Evolutionary conservation across 805 yeast species (phyloP).

Genomic region (Saccharomycopsis capsularis): DNA sequence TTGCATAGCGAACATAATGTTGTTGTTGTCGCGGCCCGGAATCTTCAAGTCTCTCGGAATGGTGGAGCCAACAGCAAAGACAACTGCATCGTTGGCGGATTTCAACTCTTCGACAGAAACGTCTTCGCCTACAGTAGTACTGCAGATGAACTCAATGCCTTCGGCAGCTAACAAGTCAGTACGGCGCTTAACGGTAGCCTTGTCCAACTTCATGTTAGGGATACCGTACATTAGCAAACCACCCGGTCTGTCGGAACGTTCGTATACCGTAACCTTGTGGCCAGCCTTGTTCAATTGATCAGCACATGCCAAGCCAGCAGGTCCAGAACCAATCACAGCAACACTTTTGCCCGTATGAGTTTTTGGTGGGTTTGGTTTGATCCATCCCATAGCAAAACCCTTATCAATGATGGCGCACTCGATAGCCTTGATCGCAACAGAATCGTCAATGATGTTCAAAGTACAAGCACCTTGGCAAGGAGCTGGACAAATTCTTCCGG

Average conservation of each 20-base stretch:
- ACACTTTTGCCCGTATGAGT: slow-evolving; percentile 77
- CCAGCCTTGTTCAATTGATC: slow-evolving; percentile 97
- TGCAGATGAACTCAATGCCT: slow-evolving; percentile 74
- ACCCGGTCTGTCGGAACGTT: slow-evolving; percentile 92
- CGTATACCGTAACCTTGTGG: slow-evolving; percentile 84
- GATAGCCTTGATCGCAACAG: slow-evolving; percentile 93
- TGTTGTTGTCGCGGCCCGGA: slow-evolving; percentile 86
- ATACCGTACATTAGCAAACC: slow-evolving; percentile 98
- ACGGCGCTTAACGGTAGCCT: slow-evolving; percentile 87
- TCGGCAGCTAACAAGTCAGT: slow-evolving; percentile 84
- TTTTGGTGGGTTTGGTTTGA: slow-evolving; percentile 72
- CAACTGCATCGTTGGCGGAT: slow-evolving; percentile 67
- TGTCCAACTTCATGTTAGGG: slow-evolving; percentile 97
- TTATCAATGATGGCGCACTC: slow-evolving; percentile 95
- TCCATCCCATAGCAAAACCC: slow-evolving; percentile 97
- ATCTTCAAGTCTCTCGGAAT: slow-evolving; percentile 92
- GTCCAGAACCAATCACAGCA: slow-evolving; percentile 94
- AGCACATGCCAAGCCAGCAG: slow-evolving; percentile 94
- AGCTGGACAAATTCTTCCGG: slow-evolving; percentile 98
- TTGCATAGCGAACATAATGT: slow-evolving; percentile 93
- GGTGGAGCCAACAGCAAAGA: slow-evolving; percentile 90
- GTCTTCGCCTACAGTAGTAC: slow-evolving; percentile 80
- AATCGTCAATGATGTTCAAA: slow-evolving; percentile 85
- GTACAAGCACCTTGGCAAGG: slow-evolving; percentile 98
- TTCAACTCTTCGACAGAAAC: slow-evolving; percentile 64